Percentiles rank a stretch among this genome's conserved stretches.
Conservation (phyloP, 441 rosid genomes). For the Flueggea neowawraea region DNA sequence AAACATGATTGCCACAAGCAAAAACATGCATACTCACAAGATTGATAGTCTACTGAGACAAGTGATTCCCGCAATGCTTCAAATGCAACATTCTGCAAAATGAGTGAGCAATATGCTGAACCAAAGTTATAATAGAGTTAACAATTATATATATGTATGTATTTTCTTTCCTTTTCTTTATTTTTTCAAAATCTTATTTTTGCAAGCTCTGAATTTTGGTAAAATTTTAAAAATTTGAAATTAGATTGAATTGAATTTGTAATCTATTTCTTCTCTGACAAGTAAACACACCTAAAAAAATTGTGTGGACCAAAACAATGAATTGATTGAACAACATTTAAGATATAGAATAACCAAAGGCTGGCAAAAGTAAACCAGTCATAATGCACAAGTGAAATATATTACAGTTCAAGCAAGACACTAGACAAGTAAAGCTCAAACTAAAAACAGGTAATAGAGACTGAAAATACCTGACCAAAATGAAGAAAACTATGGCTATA, state of each 20-base stretch:
- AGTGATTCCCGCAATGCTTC: conserved; percentile 64
- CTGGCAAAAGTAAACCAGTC: background rate
- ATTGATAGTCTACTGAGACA: conserved; percentile 34
- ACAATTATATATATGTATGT: no score
- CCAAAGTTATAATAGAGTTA: no score
- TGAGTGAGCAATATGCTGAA: background rate
- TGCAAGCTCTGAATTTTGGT: no score
- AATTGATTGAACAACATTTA: no score
- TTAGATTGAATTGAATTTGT: no score
- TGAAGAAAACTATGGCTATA: conserved; percentile 93
- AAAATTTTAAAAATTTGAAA: no score
- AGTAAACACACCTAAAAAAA: no score
- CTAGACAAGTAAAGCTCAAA: background rate
- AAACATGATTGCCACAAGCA: background rate
- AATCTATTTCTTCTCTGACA: no score
- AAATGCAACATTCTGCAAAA: conserved; percentile 69
- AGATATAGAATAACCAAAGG: background rate
- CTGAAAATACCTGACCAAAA: conserved; percentile 70
- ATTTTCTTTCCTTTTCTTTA: no score
- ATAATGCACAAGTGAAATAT: background rate
- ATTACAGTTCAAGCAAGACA: background rate
- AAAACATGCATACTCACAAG: conserved; percentile 32
- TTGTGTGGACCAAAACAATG: no score
- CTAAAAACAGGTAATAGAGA: conserved; percentile 5
- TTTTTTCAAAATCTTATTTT: background rate